phyloP scores from a whole-genome alignment of 768 basidiomycete species.

The Trametes cingulata region DNA sequence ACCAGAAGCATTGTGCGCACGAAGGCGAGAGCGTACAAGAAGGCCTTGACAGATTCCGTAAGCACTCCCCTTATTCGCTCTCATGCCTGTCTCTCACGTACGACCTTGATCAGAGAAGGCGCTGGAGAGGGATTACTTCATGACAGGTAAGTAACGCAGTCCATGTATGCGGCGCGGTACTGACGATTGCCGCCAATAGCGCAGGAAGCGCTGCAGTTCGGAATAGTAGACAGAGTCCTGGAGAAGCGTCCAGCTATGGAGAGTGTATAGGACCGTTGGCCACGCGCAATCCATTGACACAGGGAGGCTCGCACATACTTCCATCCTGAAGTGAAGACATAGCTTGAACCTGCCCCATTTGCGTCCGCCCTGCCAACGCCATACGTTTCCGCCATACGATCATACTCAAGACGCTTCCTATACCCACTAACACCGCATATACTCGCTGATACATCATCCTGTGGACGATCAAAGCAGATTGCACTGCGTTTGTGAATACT shows the following conservation, averaged over 20 bases:
- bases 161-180: not conserved
- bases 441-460: too few species aligned
- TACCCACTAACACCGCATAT: too few species aligned
- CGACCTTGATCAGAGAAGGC: slow-evolving; percentile 62
- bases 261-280: slow-evolving; percentile 3
- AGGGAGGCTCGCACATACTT: not conserved
- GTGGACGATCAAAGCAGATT: too few species aligned
- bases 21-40: slow-evolving; percentile 62
- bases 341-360: too few species aligned
- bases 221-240: slow-evolving; percentile 90
- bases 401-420: too few species aligned
- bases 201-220: slow-evolving; percentile 86
- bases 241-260: slow-evolving; percentile 70
- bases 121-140: slow-evolving; percentile 92
- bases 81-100: not conserved
- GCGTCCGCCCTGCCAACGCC: too few species aligned
- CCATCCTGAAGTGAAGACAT: too few species aligned
- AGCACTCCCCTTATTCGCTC: slow-evolving; percentile 28
- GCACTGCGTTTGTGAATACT: too few species aligned
- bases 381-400: too few species aligned
- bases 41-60: slow-evolving; percentile 79
- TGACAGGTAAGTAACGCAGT: slow-evolving; percentile 63
- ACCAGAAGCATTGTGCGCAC: slow-evolving; percentile 81
- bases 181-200: slow-evolving; percentile 43
- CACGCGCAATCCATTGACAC: not conserved